Evolutionary conservation across 208 protist genomes (phyloP), one percentile per base, ranked within the genome.

Genomic region (Acanthamoeba rhysodes): DNA sequence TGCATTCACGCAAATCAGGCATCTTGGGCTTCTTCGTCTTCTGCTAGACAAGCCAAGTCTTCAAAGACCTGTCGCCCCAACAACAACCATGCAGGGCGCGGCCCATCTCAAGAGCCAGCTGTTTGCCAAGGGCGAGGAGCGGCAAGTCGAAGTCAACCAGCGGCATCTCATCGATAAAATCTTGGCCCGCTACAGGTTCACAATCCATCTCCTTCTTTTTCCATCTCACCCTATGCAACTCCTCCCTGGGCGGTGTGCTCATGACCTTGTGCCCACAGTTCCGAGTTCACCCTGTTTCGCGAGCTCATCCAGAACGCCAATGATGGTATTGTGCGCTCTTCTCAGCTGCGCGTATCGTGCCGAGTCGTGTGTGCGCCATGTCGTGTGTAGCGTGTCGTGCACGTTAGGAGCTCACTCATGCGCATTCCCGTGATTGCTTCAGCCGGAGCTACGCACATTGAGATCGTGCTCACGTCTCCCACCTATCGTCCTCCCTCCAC

Each of bases 301-400:
- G 87, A 92, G 45, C 87, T 92, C 20, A 92, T 92, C 32, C 87
- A 92, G 45, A 92, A 92, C 27, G 87, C 87, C 55, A 92, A 92
- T 24, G 87, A 92, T 41, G 87, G 87, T 92, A 91, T 20, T 64
- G 48, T 41, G 4, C 37, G n/a, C 20, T 59, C 20, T 59, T 24
- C 20, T 59, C 55, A 18, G 20, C 14, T 59, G 55, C 55, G 18
- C 14, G 55, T 22, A 4, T 59, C 53, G 22, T 37, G 72, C 6
- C 37, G 18, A 41, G 22, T 50, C 41, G 20, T 80, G 18, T 80
- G 18, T 41, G 37, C 4, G 14, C 24, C 34, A 3, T 80, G 22
- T 50, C 41, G 20, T 80, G 18, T 41, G 20, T 82, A 12, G 10
- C 45, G 45, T 50, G 45, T 50, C 12, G 45, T 50, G 45, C 27